A percentile compares a stretch with the other conserved stretches of the same genome.
These are phyloP conservation scores for Trichothecium roseum DNA, from an alignment of 2,329 filamentous ascomycete genomes.

Conservation along the genomic window DNA sequence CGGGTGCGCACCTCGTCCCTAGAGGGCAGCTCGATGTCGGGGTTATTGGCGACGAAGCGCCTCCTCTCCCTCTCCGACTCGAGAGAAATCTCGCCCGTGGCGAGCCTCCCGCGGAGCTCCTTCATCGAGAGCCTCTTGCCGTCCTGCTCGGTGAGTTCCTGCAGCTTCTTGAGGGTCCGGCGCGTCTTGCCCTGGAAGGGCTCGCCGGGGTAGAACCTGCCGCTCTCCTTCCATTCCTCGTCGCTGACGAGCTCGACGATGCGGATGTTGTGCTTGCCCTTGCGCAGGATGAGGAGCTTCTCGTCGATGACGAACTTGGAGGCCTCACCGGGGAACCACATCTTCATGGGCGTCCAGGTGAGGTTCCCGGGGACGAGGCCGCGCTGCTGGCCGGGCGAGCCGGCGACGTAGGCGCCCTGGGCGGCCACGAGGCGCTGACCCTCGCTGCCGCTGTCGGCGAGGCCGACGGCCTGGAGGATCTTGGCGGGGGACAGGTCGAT, in stretches of 20 bases:
- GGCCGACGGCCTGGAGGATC: conserved; percentile 49
- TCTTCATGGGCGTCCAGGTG: conserved; percentile 50
- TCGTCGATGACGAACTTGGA: conserved; percentile 50
- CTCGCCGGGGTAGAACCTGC: conserved; percentile 42
- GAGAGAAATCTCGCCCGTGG: not conserved
- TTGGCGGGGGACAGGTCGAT: conserved; percentile 46
- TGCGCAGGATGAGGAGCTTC: conserved; percentile 48
- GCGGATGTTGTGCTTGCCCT: conserved; percentile 53
- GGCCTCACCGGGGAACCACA: conserved; percentile 47
- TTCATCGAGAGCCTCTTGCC: conserved; percentile 14
- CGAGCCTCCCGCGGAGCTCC: conserved; percentile 17
- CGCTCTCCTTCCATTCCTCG: conserved; percentile 38
- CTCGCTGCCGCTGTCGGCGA: conserved; percentile 45
- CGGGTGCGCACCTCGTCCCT: conserved; percentile 21
- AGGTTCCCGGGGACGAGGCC: conserved; percentile 40
- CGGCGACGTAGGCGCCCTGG: conserved; percentile 52
- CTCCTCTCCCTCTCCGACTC: conserved; percentile 6
- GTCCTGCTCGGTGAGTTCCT: conserved; percentile 21
- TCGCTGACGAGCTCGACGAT: conserved; percentile 50
- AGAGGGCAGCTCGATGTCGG: conserved; percentile 27
- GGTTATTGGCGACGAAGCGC: conserved; percentile 27
- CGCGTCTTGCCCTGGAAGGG: conserved; percentile 37
- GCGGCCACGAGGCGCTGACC: conserved; percentile 45
- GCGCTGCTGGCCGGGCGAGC: conserved; percentile 30
- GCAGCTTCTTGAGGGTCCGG: conserved; percentile 26